Evolutionary conservation across 1,284 basidiomycete genomes (phyloP), one percentile per base, ranked within the genome.

Genomic region (Sanghuangporus baumii): DNA sequence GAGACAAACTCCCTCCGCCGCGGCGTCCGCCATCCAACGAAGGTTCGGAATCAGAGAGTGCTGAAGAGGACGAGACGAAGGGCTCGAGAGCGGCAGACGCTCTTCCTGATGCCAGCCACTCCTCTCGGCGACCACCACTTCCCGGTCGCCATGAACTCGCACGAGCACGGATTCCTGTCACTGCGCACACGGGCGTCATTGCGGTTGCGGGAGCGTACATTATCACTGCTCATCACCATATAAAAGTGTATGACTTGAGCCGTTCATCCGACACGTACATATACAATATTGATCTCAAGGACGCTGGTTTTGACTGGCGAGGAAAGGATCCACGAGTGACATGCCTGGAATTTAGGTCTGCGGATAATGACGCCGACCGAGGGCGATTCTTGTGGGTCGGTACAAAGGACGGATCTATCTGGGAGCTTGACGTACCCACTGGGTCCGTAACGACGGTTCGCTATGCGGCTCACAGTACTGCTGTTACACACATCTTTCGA

Each of bases 351-450:
- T 92, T 94, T 72, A 79, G 89, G 4, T 80, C 86, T 0, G 78
- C 81, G 18, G 69, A 64, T 9, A 67, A 71, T 23, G 70, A 71
- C 14, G 68, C 61, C 0, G 74, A 83, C 63, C 72, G 76, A 26
- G 78, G 82, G 56, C 72, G 69, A 23, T 82, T 84, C 64, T 69
- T 94, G 6, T 96, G 94, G 94, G 76, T 89, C 16, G 95, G 94
- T 0, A 93, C 91, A 46, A 94, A 91, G 74, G 93, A 96, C 36
- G 95, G 95, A 0, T 87, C 90, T 72, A 65, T 97, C 14, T 81
- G 89, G 68, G 94, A 96, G 76, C 68, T 95, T 58, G 93, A 96
- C 70, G 78, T 90, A 36, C 73, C 79, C 55, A 82, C 79, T 1
- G 87, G 87, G 0, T 68, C 69, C 2, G 74, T 93, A 14, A 78